Conservation (phyloP, 1,284 basidiomycete genomes). For the Pterula multifida region DNA sequence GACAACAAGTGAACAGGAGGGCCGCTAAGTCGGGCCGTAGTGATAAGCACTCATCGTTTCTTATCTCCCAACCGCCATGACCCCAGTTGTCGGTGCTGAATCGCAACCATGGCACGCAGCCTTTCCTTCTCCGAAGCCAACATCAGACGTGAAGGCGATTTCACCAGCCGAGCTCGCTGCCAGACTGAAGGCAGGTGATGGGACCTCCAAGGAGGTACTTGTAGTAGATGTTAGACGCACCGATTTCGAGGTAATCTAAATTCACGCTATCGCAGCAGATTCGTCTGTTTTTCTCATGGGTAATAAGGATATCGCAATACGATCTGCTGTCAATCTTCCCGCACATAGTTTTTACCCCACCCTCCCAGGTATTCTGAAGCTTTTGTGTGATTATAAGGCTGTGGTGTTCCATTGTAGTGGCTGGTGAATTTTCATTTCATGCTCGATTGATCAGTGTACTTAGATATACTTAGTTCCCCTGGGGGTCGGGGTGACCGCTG, state of each 20-base stretch:
- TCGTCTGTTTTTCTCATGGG: not conserved
- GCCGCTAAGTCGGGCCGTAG: too few relatives aligned
- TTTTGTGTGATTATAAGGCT: not conserved
- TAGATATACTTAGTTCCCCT: not conserved
- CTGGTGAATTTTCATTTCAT: not conserved
- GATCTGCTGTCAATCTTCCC: not conserved
- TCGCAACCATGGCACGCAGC: slow-evolving; percentile 2
- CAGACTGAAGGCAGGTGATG: not conserved
- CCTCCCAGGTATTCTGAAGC: not conserved
- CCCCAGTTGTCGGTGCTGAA: too few relatives aligned
- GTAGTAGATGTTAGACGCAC: not conserved
- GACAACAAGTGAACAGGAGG: too few relatives aligned
- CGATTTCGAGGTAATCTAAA: not conserved
- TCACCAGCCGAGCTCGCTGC: not conserved
- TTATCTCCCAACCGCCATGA: too few relatives aligned
- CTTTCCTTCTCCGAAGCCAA: not conserved
- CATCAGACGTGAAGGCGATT: not conserved
- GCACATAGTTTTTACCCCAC: not conserved
- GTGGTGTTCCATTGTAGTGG: not conserved
- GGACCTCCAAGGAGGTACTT: not conserved
- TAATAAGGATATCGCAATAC: not conserved
- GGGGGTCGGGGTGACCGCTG: slow-evolving; percentile 1
- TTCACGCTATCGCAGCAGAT: not conserved
- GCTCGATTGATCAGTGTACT: not conserved
- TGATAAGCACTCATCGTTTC: too few relatives aligned